Evolutionary conservation across 164 flowering plant genomes (phyloP).

Genomic region (Piper longum): DNA sequence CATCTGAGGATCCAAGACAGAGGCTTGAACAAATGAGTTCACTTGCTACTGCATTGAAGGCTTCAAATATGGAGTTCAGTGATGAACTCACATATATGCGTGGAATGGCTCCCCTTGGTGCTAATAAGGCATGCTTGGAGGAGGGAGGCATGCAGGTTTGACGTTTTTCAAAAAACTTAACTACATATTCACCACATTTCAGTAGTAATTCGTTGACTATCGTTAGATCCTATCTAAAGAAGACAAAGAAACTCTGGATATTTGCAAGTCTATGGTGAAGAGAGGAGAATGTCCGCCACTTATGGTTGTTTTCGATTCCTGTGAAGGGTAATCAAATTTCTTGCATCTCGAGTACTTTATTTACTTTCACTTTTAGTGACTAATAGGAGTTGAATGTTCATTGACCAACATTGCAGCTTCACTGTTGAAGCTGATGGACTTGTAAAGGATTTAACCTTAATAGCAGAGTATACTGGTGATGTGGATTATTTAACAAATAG

Average conservation of each 20-base stretch:
- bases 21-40: conserved; percentile 55
- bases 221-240: conserved; percentile 55
- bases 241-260: conserved; percentile 42
- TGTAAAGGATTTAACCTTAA: conserved; percentile 56
- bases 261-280: conserved; percentile 42
- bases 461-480: conserved; percentile 61
- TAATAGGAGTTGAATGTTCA: not conserved
- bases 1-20: conserved; percentile 35
- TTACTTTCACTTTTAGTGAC: too few relatives aligned
- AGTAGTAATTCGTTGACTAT: not conserved
- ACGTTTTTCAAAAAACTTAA: not conserved
- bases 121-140: conserved; percentile 48
- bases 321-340: conserved; percentile 43
- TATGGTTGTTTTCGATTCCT: conserved; percentile 41
- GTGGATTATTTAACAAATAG: conserved; percentile 59
- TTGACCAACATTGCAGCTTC: not conserved
- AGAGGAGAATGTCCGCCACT: conserved; percentile 73
- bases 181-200: not conserved
- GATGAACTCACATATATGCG: conserved; percentile 45
- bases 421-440: conserved; percentile 41
- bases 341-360: not conserved
- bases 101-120: conserved; percentile 52
- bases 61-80: conserved; percentile 34
- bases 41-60: conserved; percentile 50
- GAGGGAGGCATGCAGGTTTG: conserved; percentile 70